A percentile compares a stretch with the other conserved stretches of the same genome.
These are phyloP conservation scores for Rosa multiflora DNA, from an alignment of 306 rosid genomes.

Conservation along the genomic window DNA sequence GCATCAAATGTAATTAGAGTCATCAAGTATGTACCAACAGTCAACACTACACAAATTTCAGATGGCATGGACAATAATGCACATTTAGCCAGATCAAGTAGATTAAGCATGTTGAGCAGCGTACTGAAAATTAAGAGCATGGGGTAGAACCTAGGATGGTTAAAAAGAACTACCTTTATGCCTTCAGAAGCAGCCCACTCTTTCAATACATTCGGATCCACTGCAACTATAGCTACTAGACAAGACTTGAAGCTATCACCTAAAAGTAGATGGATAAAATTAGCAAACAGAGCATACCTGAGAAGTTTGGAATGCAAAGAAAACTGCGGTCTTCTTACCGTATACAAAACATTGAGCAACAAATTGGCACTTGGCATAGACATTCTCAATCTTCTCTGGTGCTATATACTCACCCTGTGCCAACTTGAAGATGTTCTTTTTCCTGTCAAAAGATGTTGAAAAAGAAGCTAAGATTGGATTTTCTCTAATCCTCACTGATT, in stretches of 20 bases:
- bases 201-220: conserved; percentile 67
- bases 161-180: conserved; percentile 44
- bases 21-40: background rate
- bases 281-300: conserved; percentile 8
- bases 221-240: conserved; percentile 71
- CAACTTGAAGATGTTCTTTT: conserved; percentile 93
- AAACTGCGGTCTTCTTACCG: conserved; percentile 52
- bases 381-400: conserved; percentile 91
- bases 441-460: conserved; percentile 43
- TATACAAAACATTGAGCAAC: conserved; percentile 80
- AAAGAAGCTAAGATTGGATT: background rate
- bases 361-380: conserved; percentile 77
- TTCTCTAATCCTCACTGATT: background rate
- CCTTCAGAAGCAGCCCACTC: conserved; percentile 80
- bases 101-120: no score
- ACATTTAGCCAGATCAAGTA: no score
- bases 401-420: conserved; percentile 98
- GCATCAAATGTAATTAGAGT: conserved; percentile 25
- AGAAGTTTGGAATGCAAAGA: background rate
- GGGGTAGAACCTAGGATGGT: background rate
- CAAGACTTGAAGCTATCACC: conserved; percentile 85
- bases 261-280: conserved; percentile 22
- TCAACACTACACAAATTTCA: background rate
- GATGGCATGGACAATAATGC: background rate
- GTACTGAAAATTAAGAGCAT: background rate